Evolutionary conservation across 163 green algal species (phyloP).

Genomic region (Scenedesmus sp.): DNA sequence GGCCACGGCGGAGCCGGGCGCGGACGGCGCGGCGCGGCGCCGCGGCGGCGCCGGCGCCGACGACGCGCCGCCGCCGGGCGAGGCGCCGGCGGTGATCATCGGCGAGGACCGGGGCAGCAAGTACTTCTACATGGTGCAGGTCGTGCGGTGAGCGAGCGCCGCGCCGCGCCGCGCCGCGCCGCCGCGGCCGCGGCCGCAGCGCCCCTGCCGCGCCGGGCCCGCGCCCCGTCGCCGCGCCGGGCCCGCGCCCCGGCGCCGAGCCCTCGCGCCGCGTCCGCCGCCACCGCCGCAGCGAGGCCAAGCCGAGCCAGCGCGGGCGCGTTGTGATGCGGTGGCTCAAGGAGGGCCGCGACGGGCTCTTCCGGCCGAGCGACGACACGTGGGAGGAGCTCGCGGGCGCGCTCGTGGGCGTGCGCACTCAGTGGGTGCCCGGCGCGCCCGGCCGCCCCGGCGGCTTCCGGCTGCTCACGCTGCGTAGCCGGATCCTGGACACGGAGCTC

Average conservation of each 20-base stretch:
- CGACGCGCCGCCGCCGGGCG: neutral
- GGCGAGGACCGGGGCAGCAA: conserved; percentile 37
- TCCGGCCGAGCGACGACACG: conserved; percentile 55
- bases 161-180: no score
- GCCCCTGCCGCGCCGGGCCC: no score
- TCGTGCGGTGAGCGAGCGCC: conserved; percentile 43
- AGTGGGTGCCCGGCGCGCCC: conserved; percentile 46
- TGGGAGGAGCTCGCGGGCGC: conserved; percentile 57
- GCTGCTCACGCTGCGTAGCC: conserved; percentile 64
- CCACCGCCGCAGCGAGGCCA: conserved; percentile 1
- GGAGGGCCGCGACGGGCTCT: conserved; percentile 69
- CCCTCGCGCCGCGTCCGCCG: no score
- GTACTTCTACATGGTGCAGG: conserved; percentile 75
- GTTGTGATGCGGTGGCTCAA: conserved; percentile 63
- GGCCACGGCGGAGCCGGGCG: no score
- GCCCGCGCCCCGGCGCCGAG: no score
- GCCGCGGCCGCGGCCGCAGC: no score
- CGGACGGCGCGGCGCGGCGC: neutral
- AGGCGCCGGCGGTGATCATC: conserved; percentile 50
- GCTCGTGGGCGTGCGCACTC: conserved; percentile 62
- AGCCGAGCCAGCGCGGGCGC: conserved; percentile 31
- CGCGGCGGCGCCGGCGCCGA: neutral
- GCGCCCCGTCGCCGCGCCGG: no score
- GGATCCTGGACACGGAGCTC: conserved; percentile 59
- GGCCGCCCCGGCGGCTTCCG: conserved; percentile 34